phyloP scores from a whole-genome alignment of 805 yeast genomes.

The Zygosaccharomyces pseudorouxii region DNA sequence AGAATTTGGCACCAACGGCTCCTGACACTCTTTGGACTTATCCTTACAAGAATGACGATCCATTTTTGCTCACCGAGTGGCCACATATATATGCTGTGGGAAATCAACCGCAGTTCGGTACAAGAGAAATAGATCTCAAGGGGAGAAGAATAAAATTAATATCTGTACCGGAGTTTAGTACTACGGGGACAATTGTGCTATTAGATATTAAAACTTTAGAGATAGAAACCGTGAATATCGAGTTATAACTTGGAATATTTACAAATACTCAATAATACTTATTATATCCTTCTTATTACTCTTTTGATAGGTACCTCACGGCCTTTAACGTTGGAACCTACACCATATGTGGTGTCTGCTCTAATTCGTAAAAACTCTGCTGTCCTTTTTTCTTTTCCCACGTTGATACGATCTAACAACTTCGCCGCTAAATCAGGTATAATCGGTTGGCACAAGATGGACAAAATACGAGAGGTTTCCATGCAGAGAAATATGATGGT shows the following conservation, averaged over 20 bases:
- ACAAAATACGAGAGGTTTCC: constrained; percentile 62
- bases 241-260: constrained; percentile 11
- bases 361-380: constrained; percentile 48
- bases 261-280: constrained; percentile 1
- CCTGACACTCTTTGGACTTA: constrained; percentile 93
- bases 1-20: constrained; percentile 86
- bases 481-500: constrained; percentile 58
- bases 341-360: constrained; percentile 58
- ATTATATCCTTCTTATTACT: constrained; percentile 10
- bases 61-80: constrained; percentile 70
- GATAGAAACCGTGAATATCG: constrained; percentile 44
- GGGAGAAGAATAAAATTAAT: constrained; percentile 49
- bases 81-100: constrained; percentile 89
- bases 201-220: constrained; percentile 56
- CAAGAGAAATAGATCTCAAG: constrained; percentile 39
- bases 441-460: constrained; percentile 67
- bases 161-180: constrained; percentile 64
- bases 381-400: constrained; percentile 40
- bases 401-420: constrained; percentile 62
- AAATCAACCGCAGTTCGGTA: constrained; percentile 63
- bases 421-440: constrained; percentile 59
- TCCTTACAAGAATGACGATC: constrained; percentile 74
- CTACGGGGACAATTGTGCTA: constrained; percentile 60
- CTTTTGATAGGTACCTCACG: constrained; percentile 44
- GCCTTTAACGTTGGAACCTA: constrained; percentile 47